phyloP scores from a whole-genome alignment of 768 basidiomycete genomes.

The Calocybe gangraenosa region DNA sequence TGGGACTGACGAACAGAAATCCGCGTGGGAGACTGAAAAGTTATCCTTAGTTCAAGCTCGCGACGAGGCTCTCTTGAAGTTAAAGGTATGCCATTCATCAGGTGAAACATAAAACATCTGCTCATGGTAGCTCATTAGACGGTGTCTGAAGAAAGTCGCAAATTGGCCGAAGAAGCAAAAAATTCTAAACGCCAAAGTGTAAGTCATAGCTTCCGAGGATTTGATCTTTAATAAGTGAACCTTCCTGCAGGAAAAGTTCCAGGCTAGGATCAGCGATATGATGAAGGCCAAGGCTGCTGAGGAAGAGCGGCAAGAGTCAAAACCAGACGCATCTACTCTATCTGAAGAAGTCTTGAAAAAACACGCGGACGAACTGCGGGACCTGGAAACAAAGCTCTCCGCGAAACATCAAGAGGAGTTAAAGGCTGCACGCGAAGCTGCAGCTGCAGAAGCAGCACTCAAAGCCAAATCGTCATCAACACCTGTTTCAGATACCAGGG shows the following conservation, averaged over 20 bases:
- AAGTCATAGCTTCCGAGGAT: constrained; percentile 8
- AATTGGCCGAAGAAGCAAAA: constrained; percentile 38
- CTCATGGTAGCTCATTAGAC: constrained; percentile 20
- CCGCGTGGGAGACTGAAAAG: constrained; percentile 58
- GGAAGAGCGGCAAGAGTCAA: constrained; percentile 34
- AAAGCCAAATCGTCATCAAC: constrained; percentile 28
- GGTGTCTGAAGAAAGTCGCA: constrained; percentile 39
- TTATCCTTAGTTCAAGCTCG: constrained; percentile 51
- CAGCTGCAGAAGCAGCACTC: constrained; percentile 26
- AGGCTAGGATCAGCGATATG: constrained; percentile 46
- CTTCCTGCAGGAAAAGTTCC: constrained; percentile 57
- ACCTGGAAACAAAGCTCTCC: constrained; percentile 48
- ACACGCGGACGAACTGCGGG: constrained; percentile 58
- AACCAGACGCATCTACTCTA: constrained; percentile 18
- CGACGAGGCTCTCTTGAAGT: constrained; percentile 54
- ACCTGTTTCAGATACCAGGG: constrained; percentile 25
- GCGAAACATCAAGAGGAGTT: constrained; percentile 52
- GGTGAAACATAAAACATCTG: neutral
- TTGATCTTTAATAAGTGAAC: no score
- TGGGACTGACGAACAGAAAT: constrained; percentile 25
- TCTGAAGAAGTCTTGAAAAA: constrained; percentile 40
- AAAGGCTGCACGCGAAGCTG: constrained; percentile 47
- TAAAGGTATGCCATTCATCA: constrained; percentile 40
- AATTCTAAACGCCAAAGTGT: constrained; percentile 39
- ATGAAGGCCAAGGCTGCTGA: constrained; percentile 49